Evolutionary conservation across 2,329 filamentous ascomycete genomes (phyloP), one percentile per base, ranked within the genome.

Genomic region (Fusarium cyanostomum): DNA sequence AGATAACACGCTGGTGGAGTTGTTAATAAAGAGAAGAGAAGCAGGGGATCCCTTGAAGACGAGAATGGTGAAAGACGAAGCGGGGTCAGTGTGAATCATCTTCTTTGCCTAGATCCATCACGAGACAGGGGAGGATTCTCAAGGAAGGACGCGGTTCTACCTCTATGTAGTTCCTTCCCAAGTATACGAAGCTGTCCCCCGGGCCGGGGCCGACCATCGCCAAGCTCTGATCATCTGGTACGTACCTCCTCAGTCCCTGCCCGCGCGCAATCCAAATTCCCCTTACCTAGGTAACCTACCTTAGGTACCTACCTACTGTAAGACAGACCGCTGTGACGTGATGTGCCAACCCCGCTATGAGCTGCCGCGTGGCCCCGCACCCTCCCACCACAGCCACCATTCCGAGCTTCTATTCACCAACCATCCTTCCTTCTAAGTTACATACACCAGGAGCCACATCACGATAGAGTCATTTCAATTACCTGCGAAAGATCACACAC

Each of bases 271-370:
- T 41, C 60, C 35, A 27, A n/a, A 39, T 26, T 38, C 31, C 57
- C 56, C 37, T 26, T 46, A 31, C n/a, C n/a, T n/a, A n/a, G n/a
- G n/a, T n/a, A n/a, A n/a, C n/a, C n/a, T n/a, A n/a, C n/a, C n/a
- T n/a, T n/a, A n/a, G n/a, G n/a, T n/a, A n/a, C n/a, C n/a, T n/a
- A n/a, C n/a, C n/a, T n/a, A n/a, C n/a, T n/a, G n/a, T n/a, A n/a
- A n/a, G n/a, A n/a, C n/a, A 51, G 37, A 42, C 31, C 52, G 56
- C 58, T 60, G 61, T 68, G 66, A 69, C 66, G 68, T 71, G 66
- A 68, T 52, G 35, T 52, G 24, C 55, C 48, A 56, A 68, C 68
- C 68, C 68, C 66, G 66, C 68, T 69, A 58, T 50, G 56, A 39
- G 31, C 41, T 52, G 48, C 52, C 44, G 35, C 43, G 37, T 31